phyloP scores from a whole-genome alignment of 1,139 yeast species.

The Kodamaea plutei region DNA sequence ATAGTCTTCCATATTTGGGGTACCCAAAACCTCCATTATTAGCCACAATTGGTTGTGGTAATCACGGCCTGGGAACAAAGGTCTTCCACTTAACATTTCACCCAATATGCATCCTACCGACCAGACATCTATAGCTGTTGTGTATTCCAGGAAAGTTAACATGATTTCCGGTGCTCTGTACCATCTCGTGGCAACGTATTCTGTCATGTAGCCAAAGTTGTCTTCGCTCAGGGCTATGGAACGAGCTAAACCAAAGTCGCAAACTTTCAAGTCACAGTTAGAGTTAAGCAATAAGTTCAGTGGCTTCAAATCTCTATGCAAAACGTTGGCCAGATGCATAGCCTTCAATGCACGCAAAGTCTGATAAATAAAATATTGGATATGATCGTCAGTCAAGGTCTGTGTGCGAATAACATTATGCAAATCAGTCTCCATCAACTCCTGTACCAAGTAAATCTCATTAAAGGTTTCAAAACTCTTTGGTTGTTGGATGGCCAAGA shows the following conservation, averaged over 20 bases:
- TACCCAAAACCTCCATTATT: constrained; percentile 85
- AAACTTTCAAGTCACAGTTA: constrained; percentile 88
- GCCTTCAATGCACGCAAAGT: constrained; percentile 85
- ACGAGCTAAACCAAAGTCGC: constrained; percentile 94
- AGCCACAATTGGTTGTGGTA: constrained; percentile 85
- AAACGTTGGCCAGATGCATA: constrained; percentile 84
- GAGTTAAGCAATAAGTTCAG: constrained; percentile 81
- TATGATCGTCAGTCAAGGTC: constrained; percentile 81
- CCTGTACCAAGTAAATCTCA: constrained; percentile 91
- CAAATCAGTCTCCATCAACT: constrained; percentile 92
- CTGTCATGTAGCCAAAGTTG: constrained; percentile 79
- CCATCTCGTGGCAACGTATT: constrained; percentile 97
- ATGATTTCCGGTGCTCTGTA: constrained; percentile 96
- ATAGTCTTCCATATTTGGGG: constrained; percentile 82
- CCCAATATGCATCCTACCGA: constrained; percentile 94
- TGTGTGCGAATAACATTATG: constrained; percentile 89
- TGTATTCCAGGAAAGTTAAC: constrained; percentile 89
- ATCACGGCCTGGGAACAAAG: constrained; percentile 92
- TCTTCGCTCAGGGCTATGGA: constrained; percentile 45
- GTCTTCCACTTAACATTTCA: constrained; percentile 82
- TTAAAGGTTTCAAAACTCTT: constrained; percentile 66
- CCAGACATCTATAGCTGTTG: constrained; percentile 96
- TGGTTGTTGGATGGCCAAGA: constrained; percentile 89
- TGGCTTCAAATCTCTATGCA: constrained; percentile 93
- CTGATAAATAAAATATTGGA: constrained; percentile 90